phyloP scores from a whole-genome alignment of 331 rosid genomes.

The Acacia pycnantha region DNA sequence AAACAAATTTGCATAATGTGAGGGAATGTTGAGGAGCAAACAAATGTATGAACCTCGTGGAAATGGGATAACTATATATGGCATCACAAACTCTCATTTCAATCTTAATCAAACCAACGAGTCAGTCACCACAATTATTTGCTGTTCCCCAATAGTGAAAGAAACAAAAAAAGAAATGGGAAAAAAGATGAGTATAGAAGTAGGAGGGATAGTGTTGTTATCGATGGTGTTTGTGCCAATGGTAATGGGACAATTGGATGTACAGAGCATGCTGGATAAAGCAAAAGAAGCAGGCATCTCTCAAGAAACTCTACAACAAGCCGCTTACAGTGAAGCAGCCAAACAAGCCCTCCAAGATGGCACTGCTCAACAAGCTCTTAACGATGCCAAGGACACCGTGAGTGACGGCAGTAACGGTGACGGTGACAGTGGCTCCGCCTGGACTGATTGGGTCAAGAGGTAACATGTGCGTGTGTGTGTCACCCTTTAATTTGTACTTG shows the following conservation, averaged over 20 bases:
- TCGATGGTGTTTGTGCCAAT: conserved; percentile 32
- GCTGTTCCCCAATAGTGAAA: neutral
- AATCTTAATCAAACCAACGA: neutral
- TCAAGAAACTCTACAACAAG: neutral
- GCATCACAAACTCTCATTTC: no score
- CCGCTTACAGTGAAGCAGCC: conserved; percentile 20
- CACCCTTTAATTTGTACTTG: no score
- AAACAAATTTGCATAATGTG: neutral
- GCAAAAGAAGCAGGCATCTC: conserved; percentile 29
- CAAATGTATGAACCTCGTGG: conserved; percentile 22
- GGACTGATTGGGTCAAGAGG: conserved; percentile 26
- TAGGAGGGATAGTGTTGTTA: neutral
- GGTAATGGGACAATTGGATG: conserved; percentile 32
- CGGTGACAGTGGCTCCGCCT: neutral
- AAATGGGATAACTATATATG: no score
- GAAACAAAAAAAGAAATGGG: conserved; percentile 24
- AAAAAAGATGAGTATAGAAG: neutral
- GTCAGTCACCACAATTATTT: neutral
- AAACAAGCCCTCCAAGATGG: conserved; percentile 2
- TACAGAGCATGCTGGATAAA: conserved; percentile 12
- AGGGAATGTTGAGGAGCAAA: neutral
- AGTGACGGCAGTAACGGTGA: neutral
- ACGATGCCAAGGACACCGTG: neutral
- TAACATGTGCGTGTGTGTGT: neutral
- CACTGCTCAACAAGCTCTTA: neutral